These are phyloP conservation scores for Candida ovalis DNA, from an alignment of 805 yeast species.

Conservation along the genomic window DNA sequence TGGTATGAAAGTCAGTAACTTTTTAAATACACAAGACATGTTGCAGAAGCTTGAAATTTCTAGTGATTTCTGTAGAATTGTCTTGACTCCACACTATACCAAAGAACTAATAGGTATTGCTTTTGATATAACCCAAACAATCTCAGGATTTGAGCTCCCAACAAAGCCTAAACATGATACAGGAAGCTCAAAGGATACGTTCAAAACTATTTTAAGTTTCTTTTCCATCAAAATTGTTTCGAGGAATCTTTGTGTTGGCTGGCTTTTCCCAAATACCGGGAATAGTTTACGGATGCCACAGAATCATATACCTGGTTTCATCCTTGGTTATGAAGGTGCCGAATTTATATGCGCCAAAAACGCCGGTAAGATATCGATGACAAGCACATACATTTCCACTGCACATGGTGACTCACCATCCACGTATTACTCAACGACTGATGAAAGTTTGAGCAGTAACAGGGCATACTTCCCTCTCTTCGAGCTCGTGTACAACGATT, in stretches of 20 bases:
- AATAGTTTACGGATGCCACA: conserved; percentile 22
- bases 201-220: conserved; percentile 29
- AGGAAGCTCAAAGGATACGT: conserved; percentile 7
- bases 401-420: conserved; percentile 58
- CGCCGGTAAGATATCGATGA: conserved; percentile 63
- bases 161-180: conserved; percentile 1
- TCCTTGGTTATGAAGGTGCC: conserved; percentile 71
- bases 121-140: conserved; percentile 7
- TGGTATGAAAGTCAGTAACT: conserved; percentile 39
- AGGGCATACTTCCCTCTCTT: conserved; percentile 68
- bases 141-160: conserved; percentile 1
- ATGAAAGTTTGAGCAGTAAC: conserved; percentile 47
- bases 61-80: conserved; percentile 55
- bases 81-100: conserved; percentile 46
- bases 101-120: conserved; percentile 22
- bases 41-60: conserved; percentile 51
- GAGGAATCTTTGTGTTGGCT: conserved; percentile 69
- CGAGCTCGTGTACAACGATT: conserved; percentile 45
- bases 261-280: conserved; percentile 56
- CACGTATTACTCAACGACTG: conserved; percentile 39
- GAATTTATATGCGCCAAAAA: conserved; percentile 60
- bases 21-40: conserved; percentile 24
- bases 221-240: conserved; percentile 57
- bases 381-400: conserved; percentile 66
- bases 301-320: conserved; percentile 55